Conservation (phyloP, 768 basidiomycete genomes). For the Butyriboletus loyo region DNA sequence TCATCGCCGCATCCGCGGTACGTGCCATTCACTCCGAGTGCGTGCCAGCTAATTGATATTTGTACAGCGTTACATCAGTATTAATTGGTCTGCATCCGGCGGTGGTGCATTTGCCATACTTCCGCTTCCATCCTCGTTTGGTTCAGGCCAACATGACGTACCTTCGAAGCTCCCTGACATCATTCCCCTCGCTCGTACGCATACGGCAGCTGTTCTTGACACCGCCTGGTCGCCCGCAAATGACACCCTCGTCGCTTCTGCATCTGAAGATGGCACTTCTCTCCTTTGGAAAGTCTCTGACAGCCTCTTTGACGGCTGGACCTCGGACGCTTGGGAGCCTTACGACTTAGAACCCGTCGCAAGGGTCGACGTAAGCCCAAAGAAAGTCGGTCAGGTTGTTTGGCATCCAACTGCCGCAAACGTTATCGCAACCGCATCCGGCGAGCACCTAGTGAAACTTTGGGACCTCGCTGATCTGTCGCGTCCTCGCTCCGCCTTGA, state of each 20-base stretch:
- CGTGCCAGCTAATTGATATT: not conserved
- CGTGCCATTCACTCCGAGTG: not conserved
- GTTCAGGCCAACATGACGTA: constrained; percentile 46
- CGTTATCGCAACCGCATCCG: constrained; percentile 76
- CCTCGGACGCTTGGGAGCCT: constrained; percentile 76
- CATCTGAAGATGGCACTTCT: constrained; percentile 91
- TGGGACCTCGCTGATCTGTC: constrained; percentile 87
- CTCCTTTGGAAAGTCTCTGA: constrained; percentile 86
- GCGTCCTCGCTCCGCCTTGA: constrained; percentile 54
- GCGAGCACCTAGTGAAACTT: constrained; percentile 84
- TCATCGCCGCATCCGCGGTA: constrained; percentile 82
- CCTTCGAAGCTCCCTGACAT: constrained; percentile 86
- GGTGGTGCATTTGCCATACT: constrained; percentile 95
- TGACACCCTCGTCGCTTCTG: constrained; percentile 86
- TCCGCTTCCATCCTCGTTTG: constrained; percentile 76
- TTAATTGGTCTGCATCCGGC: constrained; percentile 94
- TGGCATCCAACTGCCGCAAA: constrained; percentile 92
- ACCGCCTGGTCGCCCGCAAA: constrained; percentile 97
- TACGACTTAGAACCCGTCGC: constrained; percentile 83
- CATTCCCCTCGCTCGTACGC: constrained; percentile 86
- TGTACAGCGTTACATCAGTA: constrained; percentile 72
- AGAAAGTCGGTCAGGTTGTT: constrained; percentile 91
- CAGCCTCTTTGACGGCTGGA: constrained; percentile 78
- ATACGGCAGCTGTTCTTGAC: constrained; percentile 83
- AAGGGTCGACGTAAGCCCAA: constrained; percentile 71